phyloP scores from a whole-genome alignment of 2,329 filamentous ascomycete genomes.

The Triangularia verruculosa region DNA sequence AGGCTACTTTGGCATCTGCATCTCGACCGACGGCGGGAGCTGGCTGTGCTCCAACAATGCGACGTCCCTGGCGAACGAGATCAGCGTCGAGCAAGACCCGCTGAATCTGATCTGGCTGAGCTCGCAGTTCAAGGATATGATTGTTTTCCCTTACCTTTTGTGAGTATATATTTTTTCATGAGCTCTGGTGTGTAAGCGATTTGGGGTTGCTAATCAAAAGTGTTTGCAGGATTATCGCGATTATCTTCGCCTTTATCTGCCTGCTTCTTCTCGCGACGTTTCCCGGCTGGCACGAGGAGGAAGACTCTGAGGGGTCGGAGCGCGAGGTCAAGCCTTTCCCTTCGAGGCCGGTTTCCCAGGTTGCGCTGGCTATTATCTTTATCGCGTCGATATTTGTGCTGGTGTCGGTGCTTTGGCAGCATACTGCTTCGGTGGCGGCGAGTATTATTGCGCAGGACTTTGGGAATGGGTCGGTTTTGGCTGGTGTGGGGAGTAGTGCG shows the following conservation, averaged over 20 bases:
- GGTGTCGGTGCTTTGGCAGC: slow-evolving; percentile 82
- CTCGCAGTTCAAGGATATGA: slow-evolving; percentile 95
- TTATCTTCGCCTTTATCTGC: slow-evolving; percentile 95
- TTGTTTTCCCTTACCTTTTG: slow-evolving; percentile 97
- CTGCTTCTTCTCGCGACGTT: slow-evolving; percentile 94
- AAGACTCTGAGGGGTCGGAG: slow-evolving; percentile 75
- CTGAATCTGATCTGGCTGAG: slow-evolving; percentile 97
- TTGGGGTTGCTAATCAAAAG: slow-evolving; percentile 17
- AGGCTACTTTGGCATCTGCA: slow-evolving; percentile 96
- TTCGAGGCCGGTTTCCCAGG: slow-evolving; percentile 85
- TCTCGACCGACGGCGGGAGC: slow-evolving; percentile 83
- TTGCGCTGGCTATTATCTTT: slow-evolving; percentile 90
- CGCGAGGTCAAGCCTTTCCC: slow-evolving; percentile 93
- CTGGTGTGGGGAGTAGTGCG: slow-evolving; percentile 86
- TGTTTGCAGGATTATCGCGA: slow-evolving; percentile 77
- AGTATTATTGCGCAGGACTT: slow-evolving; percentile 91
- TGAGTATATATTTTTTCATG: slow-evolving; percentile 50
- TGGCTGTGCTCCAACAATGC: slow-evolving; percentile 98
- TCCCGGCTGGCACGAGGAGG: slow-evolving; percentile 94
- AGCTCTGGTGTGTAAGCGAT: too few relatives aligned
- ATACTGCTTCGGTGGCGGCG: slow-evolving; percentile 93
- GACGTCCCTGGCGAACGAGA: slow-evolving; percentile 83
- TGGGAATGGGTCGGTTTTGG: slow-evolving; percentile 82
- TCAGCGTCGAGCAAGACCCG: slow-evolving; percentile 88
- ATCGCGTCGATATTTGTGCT: slow-evolving; percentile 67